Evolutionary conservation across 371 early-diverging fungal genomes (phyloP).

Genomic region (Mucor mucedo): DNA sequence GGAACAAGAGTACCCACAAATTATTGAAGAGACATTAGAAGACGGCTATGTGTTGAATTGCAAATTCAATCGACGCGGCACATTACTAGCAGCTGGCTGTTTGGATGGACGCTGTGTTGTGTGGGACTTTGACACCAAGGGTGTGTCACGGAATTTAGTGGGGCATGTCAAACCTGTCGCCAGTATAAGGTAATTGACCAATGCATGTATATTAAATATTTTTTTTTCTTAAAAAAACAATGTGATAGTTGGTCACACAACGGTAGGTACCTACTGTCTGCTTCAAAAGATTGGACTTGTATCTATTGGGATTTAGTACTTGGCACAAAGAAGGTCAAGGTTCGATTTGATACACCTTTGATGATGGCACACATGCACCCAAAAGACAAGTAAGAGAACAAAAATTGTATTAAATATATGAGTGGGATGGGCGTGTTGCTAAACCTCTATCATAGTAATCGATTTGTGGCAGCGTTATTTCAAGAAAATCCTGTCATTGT

Average conservation of each 20-base stretch:
- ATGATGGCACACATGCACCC: conserved; percentile 77
- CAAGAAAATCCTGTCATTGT: conserved; percentile 60
- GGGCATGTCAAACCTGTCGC: conserved; percentile 78
- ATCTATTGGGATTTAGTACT: conserved; percentile 87
- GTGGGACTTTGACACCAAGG: conserved; percentile 88
- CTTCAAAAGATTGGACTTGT: conserved; percentile 80
- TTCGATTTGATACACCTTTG: conserved; percentile 71
- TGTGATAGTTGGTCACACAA: conserved; percentile 70
- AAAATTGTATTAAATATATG: too few relatives aligned
- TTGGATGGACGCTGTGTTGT: conserved; percentile 83
- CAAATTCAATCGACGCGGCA: conserved; percentile 75
- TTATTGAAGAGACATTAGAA: conserved; percentile 79
- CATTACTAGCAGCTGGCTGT: conserved; percentile 80
- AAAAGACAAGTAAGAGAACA: conserved; percentile 57
- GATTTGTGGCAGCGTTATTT: conserved; percentile 61
- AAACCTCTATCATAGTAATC: conserved; percentile 32
- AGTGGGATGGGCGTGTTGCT: too few relatives aligned
- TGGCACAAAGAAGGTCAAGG: conserved; percentile 54
- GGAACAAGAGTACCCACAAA: conserved; percentile 84
- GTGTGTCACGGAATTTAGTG: conserved; percentile 68
- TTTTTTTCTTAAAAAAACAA: neutral
- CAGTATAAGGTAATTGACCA: conserved; percentile 69
- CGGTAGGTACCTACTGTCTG: conserved; percentile 70
- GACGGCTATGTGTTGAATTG: conserved; percentile 73
- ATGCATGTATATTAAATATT: neutral